Conservation (phyloP, 345 rosid species). For the Hibiscus tridactylites region DNA sequence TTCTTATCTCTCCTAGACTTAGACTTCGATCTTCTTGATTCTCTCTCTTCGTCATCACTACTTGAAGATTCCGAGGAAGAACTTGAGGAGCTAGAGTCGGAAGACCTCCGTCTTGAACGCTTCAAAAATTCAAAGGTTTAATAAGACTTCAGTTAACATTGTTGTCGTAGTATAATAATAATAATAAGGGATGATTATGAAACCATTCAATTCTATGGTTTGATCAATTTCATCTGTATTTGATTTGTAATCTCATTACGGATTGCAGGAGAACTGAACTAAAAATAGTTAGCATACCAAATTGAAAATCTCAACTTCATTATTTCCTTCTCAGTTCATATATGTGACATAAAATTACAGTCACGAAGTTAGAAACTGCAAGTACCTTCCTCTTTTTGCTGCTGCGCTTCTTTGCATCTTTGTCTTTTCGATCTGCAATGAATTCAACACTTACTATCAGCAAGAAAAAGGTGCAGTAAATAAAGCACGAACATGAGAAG, state of each 20-base stretch:
- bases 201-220: background rate
- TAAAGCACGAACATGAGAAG: slow-evolving; percentile 2
- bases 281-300: background rate
- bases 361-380: slow-evolving; percentile 3
- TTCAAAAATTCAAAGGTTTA: slow-evolving; percentile 23
- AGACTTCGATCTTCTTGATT: slow-evolving; percentile 72
- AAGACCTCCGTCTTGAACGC: slow-evolving; percentile 63
- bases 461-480: background rate
- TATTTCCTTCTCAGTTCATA: background rate
- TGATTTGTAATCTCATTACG: background rate
- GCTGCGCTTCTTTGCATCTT: slow-evolving; percentile 66
- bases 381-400: slow-evolving; percentile 84
- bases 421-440: slow-evolving; percentile 72
- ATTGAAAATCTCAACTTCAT: no score
- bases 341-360: background rate
- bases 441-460: slow-evolving; percentile 14
- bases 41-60: slow-evolving; percentile 65
- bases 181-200: background rate
- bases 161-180: background rate
- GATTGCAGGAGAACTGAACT: background rate
- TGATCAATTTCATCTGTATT: background rate
- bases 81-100: slow-evolving; percentile 47
- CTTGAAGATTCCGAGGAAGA: slow-evolving; percentile 74
- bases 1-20: slow-evolving; percentile 66
- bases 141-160: slow-evolving; percentile 4